Evolutionary conservation across 257 asterid species (phyloP).

Genomic region (Plectranthus barbatus): DNA sequence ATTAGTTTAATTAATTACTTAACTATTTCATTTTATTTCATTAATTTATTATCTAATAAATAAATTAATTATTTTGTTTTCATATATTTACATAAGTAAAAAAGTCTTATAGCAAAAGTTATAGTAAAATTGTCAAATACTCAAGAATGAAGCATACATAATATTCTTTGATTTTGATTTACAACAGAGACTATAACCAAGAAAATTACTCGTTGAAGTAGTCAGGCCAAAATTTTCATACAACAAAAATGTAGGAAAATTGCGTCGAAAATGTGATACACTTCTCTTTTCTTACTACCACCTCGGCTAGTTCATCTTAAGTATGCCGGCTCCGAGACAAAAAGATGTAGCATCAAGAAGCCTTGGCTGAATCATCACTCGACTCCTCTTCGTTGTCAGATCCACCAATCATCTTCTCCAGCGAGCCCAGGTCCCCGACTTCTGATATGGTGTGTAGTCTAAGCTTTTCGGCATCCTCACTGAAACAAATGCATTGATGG

Average conservation of each 20-base stretch:
- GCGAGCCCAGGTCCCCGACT: slow-evolving; percentile 62
- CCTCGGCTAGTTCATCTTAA: slow-evolving; percentile 4
- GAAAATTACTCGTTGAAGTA: neutral
- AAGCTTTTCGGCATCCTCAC: slow-evolving; percentile 94
- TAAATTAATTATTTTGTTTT: too few species aligned
- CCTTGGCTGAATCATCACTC: slow-evolving; percentile 23
- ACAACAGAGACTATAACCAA: too few species aligned
- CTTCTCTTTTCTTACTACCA: slow-evolving; percentile 1
- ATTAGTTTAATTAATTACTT: too few species aligned
- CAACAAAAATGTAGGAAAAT: neutral
- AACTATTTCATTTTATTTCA: too few species aligned
- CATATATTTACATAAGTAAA: too few species aligned
- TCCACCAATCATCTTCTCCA: slow-evolving; percentile 71
- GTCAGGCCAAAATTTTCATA: neutral
- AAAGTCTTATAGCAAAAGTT: too few species aligned
- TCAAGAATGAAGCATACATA: neutral
- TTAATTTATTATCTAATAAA: too few species aligned
- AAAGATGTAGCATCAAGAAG: slow-evolving; percentile 24
- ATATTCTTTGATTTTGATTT: neutral
- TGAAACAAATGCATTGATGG: slow-evolving; percentile 21
- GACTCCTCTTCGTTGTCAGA: slow-evolving; percentile 45
- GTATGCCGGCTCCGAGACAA: neutral
- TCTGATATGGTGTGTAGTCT: slow-evolving; percentile 75
- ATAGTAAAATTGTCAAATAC: too few species aligned
- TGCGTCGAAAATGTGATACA: neutral